Conservation (phyloP, 495 filamentous ascomycete species). For the Antarctomyces pellizariae region DNA sequence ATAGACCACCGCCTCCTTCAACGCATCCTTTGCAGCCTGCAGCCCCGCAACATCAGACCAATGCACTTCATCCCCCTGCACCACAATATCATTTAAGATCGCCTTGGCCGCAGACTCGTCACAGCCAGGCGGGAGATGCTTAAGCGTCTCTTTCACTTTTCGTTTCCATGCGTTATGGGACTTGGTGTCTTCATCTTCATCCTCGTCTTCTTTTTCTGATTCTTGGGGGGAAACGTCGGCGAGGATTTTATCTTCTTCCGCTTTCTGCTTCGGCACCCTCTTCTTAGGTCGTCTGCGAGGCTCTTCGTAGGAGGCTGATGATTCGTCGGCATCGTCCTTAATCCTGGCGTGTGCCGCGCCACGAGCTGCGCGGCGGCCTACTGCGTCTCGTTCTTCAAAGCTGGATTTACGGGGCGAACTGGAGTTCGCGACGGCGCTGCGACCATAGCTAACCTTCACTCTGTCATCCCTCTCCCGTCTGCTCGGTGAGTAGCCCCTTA, state of each 20-base stretch:
- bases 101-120: constrained; percentile 67
- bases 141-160: constrained; percentile 32
- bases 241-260: constrained; percentile 11
- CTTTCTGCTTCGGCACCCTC: constrained; percentile 6
- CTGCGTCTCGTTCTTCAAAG: too few relatives aligned
- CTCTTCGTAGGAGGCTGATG: constrained; percentile 10
- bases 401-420: too few relatives aligned
- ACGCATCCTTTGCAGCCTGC: constrained; percentile 68
- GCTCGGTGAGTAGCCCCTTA: constrained; percentile 5
- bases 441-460: too few relatives aligned
- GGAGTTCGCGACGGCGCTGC: too few relatives aligned
- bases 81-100: constrained; percentile 89
- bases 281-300: constrained; percentile 8
- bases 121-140: constrained; percentile 54
- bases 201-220: constrained; percentile 4
- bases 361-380: too few relatives aligned
- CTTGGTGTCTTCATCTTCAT: constrained; percentile 17
- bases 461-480: constrained; percentile 4
- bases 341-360: too few relatives aligned
- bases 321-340: constrained; percentile 11
- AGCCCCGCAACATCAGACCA: constrained; percentile 91
- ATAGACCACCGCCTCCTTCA: constrained; percentile 95
- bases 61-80: constrained; percentile 81
- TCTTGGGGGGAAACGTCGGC: constrained; percentile 9
- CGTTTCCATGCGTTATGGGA: constrained; percentile 26